Evolutionary conservation across 2,329 filamentous ascomycete species (phyloP), one percentile per base, ranked within the genome.

Genomic region (Xylaria digitata): DNA sequence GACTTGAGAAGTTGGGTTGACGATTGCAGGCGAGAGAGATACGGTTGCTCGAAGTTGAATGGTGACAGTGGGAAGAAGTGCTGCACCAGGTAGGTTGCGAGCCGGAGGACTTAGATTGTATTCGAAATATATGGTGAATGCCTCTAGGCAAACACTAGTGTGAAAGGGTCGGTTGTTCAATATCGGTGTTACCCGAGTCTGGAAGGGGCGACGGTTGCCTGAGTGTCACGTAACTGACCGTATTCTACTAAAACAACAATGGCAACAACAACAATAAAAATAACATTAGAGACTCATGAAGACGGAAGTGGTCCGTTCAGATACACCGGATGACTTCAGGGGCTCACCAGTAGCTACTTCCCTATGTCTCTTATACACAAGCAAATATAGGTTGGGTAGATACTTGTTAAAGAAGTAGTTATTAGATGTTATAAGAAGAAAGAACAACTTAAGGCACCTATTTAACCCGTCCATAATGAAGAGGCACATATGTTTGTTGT

Each of bases 1-100:
- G 23, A 19, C 17, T 46, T 1, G 15, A 34, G 9, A n/a, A n/a
- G 9, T 48, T 32, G 30, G 11, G 15, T 5, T n/a, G 63, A 17
- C n/a, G 52, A 52, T 42, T 37, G 42, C 11, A 50, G 26, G 26
- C 5, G 26, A 55, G 30, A 19, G n/a, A 40, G 21, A 32, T 23
- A 56, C 9, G 8, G 30, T 21, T 34, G 34, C 26, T 23, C 32
- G 42, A 30, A 11, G 23, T n/a, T 21, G 4, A 19, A 30, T 56
- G 53, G 54, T 54, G 42, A 40, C 40, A n/a, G 53, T 17, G 34
- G 42, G 21, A 34, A 32, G 46, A 61, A 45, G 32, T 6, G 37
- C 4, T 49, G 30, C 15, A n/a, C n/a, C 2, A 37, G 40, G n/a
- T 9, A 53, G 30, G 48, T 23, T n/a, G 30, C 30, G 6, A 17